Conservation (phyloP, 225 moss, liverwort and hornwort genomes). For the Bryoerythrophyllum caledonicum region DNA sequence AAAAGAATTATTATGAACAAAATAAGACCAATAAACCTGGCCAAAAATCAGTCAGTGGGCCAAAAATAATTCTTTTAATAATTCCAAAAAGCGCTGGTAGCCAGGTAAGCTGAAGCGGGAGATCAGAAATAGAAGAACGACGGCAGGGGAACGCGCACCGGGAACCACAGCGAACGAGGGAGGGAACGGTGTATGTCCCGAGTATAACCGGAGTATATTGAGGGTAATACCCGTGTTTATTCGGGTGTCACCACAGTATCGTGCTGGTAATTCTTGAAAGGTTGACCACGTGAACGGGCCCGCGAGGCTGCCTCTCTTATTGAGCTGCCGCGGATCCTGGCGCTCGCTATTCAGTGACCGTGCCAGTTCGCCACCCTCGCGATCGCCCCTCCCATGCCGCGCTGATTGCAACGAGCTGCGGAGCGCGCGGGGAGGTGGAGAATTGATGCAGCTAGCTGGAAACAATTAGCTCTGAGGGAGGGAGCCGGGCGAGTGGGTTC, state of each 20-base stretch:
- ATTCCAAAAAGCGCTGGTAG: background rate
- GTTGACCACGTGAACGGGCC: background rate
- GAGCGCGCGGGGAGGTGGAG: constrained; percentile 15
- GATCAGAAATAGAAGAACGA: constrained; percentile 2
- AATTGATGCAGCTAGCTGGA: background rate
- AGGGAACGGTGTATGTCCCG: background rate
- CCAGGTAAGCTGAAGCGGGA: background rate
- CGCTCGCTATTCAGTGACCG: background rate
- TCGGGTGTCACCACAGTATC: background rate
- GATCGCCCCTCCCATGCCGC: constrained; percentile 25
- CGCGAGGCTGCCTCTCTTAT: constrained; percentile 34
- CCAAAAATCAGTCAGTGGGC: too few relatives aligned
- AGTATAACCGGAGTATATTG: too few relatives aligned
- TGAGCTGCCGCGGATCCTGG: constrained; percentile 9
- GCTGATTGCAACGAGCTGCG: constrained; percentile 23
- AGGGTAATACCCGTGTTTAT: background rate
- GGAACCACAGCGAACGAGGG: too few relatives aligned
- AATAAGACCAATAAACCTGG: background rate
- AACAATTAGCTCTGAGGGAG: too few relatives aligned
- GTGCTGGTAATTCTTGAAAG: background rate
- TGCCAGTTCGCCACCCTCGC: background rate
- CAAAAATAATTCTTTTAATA: too few relatives aligned
- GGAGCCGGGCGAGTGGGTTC: too few relatives aligned
- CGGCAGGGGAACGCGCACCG: too few relatives aligned
- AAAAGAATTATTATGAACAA: too few relatives aligned